These are phyloP conservation scores for Papiliotrema nemorosa DNA, from an alignment of 1,284 basidiomycete species.

Conservation along the genomic window DNA sequence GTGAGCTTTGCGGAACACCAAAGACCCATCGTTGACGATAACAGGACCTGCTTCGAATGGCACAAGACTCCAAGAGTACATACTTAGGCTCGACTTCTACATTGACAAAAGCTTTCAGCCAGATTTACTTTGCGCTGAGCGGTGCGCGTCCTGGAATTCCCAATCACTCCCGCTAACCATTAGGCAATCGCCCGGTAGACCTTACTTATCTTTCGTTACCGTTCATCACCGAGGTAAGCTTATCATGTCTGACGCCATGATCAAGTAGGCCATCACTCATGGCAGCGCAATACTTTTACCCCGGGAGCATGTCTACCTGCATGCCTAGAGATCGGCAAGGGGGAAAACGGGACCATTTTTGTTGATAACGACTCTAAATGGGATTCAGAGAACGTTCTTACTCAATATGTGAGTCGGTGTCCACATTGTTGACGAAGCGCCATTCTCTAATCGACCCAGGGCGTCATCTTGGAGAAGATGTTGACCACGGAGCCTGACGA, in stretches of 20 bases:
- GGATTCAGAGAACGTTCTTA: slow-evolving; percentile 65
- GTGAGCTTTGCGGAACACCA: slow-evolving; percentile 53
- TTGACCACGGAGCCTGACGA: slow-evolving; percentile 66
- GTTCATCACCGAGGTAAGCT: slow-evolving; percentile 62
- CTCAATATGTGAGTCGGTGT: slow-evolving; percentile 64
- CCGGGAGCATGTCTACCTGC: slow-evolving; percentile 76
- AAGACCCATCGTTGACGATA: too few relatives aligned
- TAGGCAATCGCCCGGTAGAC: slow-evolving; percentile 62
- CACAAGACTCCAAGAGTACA: slow-evolving; percentile 53
- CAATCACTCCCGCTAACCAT: not conserved
- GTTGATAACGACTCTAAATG: slow-evolving; percentile 68
- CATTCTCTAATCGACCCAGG: too few relatives aligned
- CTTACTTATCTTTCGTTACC: slow-evolving; percentile 57
- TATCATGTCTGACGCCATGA: not conserved
- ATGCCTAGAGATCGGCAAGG: slow-evolving; percentile 61
- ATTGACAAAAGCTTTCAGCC: slow-evolving; percentile 73
- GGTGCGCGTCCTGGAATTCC: slow-evolving; percentile 18
- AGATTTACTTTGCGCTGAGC: slow-evolving; percentile 78
- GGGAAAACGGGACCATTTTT: slow-evolving; percentile 64
- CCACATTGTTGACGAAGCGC: not conserved
- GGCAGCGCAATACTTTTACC: slow-evolving; percentile 65
- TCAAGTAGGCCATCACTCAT: slow-evolving; percentile 3
- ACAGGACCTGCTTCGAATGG: slow-evolving; percentile 65
- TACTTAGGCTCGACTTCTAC: slow-evolving; percentile 94
- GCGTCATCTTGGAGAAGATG: slow-evolving; percentile 84